These are phyloP conservation scores for Viridothelium virens DNA, from an alignment of 495 filamentous ascomycete genomes.

Conservation along the genomic window DNA sequence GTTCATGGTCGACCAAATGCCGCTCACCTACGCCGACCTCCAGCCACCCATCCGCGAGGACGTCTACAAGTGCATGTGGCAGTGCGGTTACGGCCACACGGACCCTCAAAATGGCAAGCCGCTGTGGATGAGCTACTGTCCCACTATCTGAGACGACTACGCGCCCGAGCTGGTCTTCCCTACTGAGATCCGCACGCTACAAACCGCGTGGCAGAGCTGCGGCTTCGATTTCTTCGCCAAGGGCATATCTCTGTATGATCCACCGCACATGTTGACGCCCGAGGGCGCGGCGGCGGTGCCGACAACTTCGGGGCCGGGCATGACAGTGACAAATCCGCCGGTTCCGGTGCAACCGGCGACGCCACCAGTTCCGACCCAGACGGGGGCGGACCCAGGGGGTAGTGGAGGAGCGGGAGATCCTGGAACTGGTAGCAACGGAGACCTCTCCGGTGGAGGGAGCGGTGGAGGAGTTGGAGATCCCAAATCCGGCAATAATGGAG, in stretches of 20 bases:
- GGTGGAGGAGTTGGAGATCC: neutral
- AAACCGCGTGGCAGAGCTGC: neutral
- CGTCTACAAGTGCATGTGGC: constrained; percentile 2
- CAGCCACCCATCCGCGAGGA: neutral
- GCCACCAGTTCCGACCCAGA: neutral
- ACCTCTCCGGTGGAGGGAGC: neutral
- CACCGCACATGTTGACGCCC: neutral
- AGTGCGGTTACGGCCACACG: neutral
- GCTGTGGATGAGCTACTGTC: neutral
- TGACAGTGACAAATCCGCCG: neutral
- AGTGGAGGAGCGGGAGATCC: neutral
- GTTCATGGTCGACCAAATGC: neutral
- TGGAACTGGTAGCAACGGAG: neutral
- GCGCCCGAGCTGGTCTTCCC: neutral
- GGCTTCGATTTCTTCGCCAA: neutral
- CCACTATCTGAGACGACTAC: neutral
- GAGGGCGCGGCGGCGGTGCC: neutral
- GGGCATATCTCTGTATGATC: neutral
- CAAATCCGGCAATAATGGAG: neutral
- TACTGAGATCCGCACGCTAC: neutral
- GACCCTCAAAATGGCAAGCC: neutral
- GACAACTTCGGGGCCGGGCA: neutral
- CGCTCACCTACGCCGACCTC: neutral
- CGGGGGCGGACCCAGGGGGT: neutral
- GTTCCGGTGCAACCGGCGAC: neutral